Evolutionary conservation across 139 green algal species (phyloP).

Genomic region (Closterium sp.): DNA sequence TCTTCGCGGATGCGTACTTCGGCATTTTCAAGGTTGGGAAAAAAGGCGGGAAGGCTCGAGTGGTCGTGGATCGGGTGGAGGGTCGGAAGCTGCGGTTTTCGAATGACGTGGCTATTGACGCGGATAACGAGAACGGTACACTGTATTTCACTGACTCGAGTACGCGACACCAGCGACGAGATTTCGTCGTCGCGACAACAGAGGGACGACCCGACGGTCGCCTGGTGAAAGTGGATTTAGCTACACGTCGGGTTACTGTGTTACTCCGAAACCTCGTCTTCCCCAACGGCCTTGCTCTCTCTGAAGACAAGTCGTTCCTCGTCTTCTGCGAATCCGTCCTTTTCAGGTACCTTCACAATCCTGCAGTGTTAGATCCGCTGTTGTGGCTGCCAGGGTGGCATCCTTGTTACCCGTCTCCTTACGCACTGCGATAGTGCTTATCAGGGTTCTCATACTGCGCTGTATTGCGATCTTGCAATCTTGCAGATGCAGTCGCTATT

Average conservation of each 20-base stretch:
- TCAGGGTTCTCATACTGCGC: not conserved
- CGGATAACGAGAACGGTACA: not conserved
- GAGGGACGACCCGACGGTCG: constrained; percentile 55
- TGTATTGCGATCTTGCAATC: not conserved
- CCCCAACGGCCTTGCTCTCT: constrained; percentile 74
- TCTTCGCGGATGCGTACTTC: constrained; percentile 32
- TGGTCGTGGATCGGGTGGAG: constrained; percentile 16
- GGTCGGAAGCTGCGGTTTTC: constrained; percentile 40
- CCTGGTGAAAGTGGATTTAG: constrained; percentile 65
- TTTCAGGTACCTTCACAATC: not conserved
- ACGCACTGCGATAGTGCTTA: not conserved
- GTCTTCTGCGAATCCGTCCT: constrained; percentile 58
- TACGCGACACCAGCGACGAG: not conserved
- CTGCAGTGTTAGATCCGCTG: not conserved
- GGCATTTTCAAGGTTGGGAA: constrained; percentile 24
- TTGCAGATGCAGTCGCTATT: constrained; percentile 37
- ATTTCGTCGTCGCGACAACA: constrained; percentile 26
- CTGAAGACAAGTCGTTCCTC: constrained; percentile 63
- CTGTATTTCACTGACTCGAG: not conserved
- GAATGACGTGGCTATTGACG: constrained; percentile 2
- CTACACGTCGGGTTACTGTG: constrained; percentile 21
- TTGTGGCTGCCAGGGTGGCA: not conserved
- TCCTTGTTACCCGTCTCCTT: not conserved
- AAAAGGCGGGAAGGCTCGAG: not conserved
- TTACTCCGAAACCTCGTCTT: constrained; percentile 42